phyloP scores from a whole-genome alignment of 2,329 filamentous ascomycete species.

The Arthrobotrys sphaeroides region DNA sequence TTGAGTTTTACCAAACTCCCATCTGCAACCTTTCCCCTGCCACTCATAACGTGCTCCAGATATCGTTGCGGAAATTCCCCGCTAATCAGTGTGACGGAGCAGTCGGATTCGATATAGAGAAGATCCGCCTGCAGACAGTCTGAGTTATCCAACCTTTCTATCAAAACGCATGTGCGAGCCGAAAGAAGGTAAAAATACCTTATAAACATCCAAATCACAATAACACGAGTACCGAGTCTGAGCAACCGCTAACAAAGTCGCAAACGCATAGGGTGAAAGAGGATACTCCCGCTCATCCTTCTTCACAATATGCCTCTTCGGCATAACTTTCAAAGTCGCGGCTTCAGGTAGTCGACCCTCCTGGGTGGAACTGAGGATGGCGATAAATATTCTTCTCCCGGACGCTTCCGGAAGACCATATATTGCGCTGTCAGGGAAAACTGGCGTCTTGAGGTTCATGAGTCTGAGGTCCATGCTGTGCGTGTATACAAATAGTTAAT shows the following conservation, averaged over 20 bases:
- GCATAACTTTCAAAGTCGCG: neutral
- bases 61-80: slow-evolving; percentile 3
- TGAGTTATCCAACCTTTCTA: too few species aligned
- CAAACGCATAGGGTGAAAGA: slow-evolving; percentile 10
- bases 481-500: neutral
- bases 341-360: neutral
- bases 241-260: neutral
- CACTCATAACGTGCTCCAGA: slow-evolving; percentile 2
- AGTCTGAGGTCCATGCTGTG: neutral
- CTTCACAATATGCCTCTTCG: neutral
- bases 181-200: neutral
- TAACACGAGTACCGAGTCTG: neutral
- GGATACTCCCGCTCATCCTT: neutral
- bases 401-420: neutral
- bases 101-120: slow-evolving; percentile 12
- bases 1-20: neutral
- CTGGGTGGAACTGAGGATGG: neutral
- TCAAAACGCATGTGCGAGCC: too few species aligned
- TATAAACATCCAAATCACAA: neutral
- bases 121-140: neutral
- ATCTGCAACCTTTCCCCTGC: neutral
- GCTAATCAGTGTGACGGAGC: neutral
- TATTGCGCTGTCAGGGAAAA: neutral
- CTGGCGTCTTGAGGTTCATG: neutral
- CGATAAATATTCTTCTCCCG: neutral